Percentiles rank a stretch among this genome's conserved stretches.
Evolutionary conservation across 208 protist species (phyloP).

Genomic region (Trypanosoma lewisi): DNA sequence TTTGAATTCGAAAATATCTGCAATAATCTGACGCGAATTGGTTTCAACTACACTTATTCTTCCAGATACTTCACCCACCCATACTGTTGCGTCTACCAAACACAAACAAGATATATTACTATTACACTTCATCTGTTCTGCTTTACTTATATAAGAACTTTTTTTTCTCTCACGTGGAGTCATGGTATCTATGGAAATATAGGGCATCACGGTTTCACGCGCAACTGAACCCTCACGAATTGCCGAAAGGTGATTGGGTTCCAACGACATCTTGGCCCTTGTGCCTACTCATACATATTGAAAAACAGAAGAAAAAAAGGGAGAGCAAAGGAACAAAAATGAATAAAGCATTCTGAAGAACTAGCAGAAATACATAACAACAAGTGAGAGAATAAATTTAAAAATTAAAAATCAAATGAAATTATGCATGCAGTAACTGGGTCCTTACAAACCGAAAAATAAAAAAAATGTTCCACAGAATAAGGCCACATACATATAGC

Average conservation of each 20-base stretch:
- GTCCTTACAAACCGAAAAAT: no score
- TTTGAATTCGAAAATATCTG: background rate
- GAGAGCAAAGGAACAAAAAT: conserved; percentile 14
- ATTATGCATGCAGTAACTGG: no score
- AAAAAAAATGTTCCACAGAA: no score
- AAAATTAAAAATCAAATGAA: no score
- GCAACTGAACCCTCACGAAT: background rate
- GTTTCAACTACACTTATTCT: conserved; percentile 1
- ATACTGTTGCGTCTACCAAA: background rate
- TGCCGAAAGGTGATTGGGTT: background rate
- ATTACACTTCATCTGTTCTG: background rate
- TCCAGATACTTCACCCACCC: conserved; percentile 9
- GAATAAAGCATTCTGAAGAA: no score
- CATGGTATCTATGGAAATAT: conserved; percentile 13
- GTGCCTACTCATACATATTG: conserved; percentile 1
- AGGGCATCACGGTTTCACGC: background rate
- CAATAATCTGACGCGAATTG: background rate
- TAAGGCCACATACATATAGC: no score
- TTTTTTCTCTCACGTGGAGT: background rate
- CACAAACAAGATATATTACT: conserved; percentile 9
- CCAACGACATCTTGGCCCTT: background rate
- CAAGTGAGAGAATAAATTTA: no score
- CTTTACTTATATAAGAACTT: conserved; percentile 1
- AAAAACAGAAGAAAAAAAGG: conserved; percentile 6
- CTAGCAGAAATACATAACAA: no score